phyloP scores from a whole-genome alignment of 2,329 filamentous ascomycete species.

The Trematosphaeria pertusa region DNA sequence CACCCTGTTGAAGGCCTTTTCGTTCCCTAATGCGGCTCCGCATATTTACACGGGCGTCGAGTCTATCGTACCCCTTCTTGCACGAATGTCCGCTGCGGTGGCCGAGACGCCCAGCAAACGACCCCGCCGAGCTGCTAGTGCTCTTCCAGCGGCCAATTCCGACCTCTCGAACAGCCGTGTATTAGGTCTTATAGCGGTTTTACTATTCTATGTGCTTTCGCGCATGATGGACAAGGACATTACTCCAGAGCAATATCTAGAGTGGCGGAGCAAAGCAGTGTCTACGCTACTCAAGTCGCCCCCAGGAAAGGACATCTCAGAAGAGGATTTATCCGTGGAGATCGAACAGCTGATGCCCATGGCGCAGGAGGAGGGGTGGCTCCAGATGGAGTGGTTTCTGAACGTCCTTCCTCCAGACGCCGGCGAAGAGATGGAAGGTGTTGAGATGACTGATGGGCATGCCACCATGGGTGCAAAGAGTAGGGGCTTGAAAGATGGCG shows the following conservation, averaged over 20 bases:
- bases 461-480: conserved; percentile 40
- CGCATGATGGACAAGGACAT: conserved; percentile 47
- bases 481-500: conserved; percentile 51
- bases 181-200: conserved; percentile 62
- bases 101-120: conserved; percentile 52
- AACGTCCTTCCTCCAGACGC: conserved; percentile 53
- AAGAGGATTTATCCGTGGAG: conserved; percentile 51
- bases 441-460: conserved; percentile 29
- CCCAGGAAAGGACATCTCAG: conserved; percentile 56
- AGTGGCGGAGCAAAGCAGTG: conserved; percentile 53
- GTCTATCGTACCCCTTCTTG: conserved; percentile 55
- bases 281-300: conserved; percentile 58
- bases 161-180: conserved; percentile 28
- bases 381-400: conserved; percentile 64
- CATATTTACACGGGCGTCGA: conserved; percentile 77
- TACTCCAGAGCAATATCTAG: conserved; percentile 39
- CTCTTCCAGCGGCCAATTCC: conserved; percentile 6
- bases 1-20: conserved; percentile 68
- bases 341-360: conserved; percentile 42
- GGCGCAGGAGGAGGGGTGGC: conserved; percentile 48
- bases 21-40: conserved; percentile 68
- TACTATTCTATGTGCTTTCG: conserved; percentile 67
- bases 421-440: conserved; percentile 35
- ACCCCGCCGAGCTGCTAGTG: conserved; percentile 53
- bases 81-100: conserved; percentile 34